Base-by-base conservation (phyloP, 2,329 filamentous ascomycete genomes). In the Pyrenophora teres region DNA sequence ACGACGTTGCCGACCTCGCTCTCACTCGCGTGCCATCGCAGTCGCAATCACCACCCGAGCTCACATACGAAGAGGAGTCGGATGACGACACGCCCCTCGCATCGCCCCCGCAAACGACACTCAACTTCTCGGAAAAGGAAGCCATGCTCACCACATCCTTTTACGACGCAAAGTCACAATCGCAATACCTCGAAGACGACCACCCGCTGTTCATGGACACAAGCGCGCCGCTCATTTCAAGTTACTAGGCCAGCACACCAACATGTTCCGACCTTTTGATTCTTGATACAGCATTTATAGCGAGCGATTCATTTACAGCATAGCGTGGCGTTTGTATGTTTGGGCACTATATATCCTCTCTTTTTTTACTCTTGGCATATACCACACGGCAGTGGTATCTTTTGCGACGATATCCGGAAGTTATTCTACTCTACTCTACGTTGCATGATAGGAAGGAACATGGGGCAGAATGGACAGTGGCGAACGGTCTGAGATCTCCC, bases 31-130 rank as follows among this genome's bases (percentile, higher is more conserved):
- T 77, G 10, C 65, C 74, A 46, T 72, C 73, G 50, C 70, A 74
- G 67, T 72, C 75, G 57, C 70, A 74, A 62, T 76, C 77, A 64
- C 78, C 78, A 52, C 78, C 79, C 37, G 78, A 80, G 68, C 77
- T 80, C 56, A 73, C 77, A 37, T 74, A 77, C 69, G 78, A 80
- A 56, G 74, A 75, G 33, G 76, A 78, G 59, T 78, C 76, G 4
- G 78, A 80, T 51, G 78, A 81, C 67, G 78, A 80, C 50, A 73
- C 74, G 23, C 76, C 77, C 50, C 78, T 77, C 41, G 68, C 72
- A 38, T 79, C 79, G 38, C 79, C 79, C 37, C 76, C 77, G 21
- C 69, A 75, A 55, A 59, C 73, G 16, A 68, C 68, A 10, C 69
- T 80, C 63, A 75, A 80, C 54, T 75, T 78, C 66, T 74, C 72